phyloP scores from a whole-genome alignment of 106 monocot genomes.

The Chionographis japonica region DNA sequence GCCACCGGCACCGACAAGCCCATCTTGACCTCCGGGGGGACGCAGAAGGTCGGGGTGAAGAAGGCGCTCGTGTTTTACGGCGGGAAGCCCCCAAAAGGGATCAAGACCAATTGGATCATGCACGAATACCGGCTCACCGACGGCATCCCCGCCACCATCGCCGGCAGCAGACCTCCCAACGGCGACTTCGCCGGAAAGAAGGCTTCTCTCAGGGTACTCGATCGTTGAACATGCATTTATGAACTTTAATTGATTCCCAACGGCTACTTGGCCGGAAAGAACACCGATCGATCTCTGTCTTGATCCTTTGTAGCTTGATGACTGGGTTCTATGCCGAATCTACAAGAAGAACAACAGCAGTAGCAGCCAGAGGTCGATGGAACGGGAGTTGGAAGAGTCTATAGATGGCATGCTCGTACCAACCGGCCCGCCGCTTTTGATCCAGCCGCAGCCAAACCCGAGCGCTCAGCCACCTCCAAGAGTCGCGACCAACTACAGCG shows the following conservation, averaged over 20 bases:
- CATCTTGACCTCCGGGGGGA: constrained; percentile 3
- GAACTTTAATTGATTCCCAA: too few relatives aligned
- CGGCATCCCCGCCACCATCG: not conserved
- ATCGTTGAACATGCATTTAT: not conserved
- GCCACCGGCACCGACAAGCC: constrained; percentile 17
- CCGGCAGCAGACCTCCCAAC: too few relatives aligned
- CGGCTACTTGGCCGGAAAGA: too few relatives aligned
- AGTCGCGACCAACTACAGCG: constrained; percentile 4
- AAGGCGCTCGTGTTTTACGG: constrained; percentile 21
- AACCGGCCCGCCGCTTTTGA: too few relatives aligned
- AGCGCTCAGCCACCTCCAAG: not conserved
- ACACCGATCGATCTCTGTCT: not conserved
- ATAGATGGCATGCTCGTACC: constrained; percentile 1
- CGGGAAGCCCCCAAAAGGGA: constrained; percentile 13
- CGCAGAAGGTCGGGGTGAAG: constrained; percentile 18
- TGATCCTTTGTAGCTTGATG: constrained; percentile 2
- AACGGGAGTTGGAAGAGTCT: not conserved
- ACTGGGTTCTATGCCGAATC: constrained; percentile 24
- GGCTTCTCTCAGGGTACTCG: constrained; percentile 7
- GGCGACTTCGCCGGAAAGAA: not conserved
- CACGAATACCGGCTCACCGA: constrained; percentile 15
- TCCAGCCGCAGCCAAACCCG: not conserved
- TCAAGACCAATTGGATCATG: constrained; percentile 23
- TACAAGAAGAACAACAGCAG: constrained; percentile 9
- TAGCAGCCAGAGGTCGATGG: not conserved